Evolutionary conservation across 2,329 filamentous ascomycete genomes (phyloP).

Genomic region (Lachnellula occidentalis): DNA sequence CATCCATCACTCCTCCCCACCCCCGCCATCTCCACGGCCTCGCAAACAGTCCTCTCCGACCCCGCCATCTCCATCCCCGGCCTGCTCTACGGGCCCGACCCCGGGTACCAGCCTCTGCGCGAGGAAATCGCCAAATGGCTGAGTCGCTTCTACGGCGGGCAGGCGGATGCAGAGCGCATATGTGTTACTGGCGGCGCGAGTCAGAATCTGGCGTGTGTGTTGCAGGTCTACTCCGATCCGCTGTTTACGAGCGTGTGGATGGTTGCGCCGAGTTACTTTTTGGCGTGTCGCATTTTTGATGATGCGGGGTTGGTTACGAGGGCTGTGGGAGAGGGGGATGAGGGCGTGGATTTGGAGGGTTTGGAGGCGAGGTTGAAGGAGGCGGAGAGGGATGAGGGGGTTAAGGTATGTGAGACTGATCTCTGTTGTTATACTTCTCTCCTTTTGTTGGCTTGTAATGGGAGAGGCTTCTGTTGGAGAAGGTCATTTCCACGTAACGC

Average conservation of each 20-base stretch:
- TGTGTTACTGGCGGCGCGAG: constrained; percentile 81
- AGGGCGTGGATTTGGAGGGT: constrained; percentile 66
- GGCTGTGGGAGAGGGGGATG: constrained; percentile 69
- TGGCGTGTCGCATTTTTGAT: constrained; percentile 80
- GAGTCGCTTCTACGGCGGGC: constrained; percentile 40
- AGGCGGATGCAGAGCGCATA: constrained; percentile 49
- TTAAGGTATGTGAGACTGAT: constrained; percentile 8
- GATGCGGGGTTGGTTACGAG: constrained; percentile 71
- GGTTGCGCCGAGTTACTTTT: constrained; percentile 75
- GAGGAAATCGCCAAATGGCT: constrained; percentile 67
- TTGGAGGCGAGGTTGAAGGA: constrained; percentile 37
- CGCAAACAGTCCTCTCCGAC: constrained; percentile 55
- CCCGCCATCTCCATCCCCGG: constrained; percentile 53
- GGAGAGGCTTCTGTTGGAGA: background rate
- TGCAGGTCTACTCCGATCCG: constrained; percentile 78
- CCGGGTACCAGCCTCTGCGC: constrained; percentile 66
- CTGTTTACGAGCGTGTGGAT: constrained; percentile 74
- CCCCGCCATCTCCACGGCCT: constrained; percentile 30
- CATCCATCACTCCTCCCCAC: constrained; percentile 35
- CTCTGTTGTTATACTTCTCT: background rate
- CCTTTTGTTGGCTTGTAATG: background rate
- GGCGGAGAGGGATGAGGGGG: constrained; percentile 2
- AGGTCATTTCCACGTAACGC: background rate
- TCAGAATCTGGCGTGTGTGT: constrained; percentile 71
- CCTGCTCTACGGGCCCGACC: constrained; percentile 76